A percentile compares a stretch with the other conserved stretches of the same genome.
Conservation (phyloP, 2,329 filamentous ascomycete species). For the Talaromyces sp. region DNA sequence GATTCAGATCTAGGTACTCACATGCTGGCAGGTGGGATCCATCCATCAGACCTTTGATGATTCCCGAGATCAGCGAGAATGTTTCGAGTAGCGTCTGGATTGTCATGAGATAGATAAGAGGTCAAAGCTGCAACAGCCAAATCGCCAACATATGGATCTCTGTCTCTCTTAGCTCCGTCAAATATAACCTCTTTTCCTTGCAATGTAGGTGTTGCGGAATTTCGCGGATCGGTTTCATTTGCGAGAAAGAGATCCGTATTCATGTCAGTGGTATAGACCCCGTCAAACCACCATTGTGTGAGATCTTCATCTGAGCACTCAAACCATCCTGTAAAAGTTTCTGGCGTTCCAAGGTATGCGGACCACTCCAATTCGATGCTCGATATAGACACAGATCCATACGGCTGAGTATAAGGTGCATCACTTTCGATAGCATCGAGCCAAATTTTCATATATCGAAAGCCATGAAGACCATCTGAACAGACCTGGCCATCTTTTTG, state of each 20-base stretch:
- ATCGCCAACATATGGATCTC: slow-evolving; percentile 58
- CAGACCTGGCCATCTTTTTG: slow-evolving; percentile 50
- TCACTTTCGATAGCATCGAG: slow-evolving; percentile 51
- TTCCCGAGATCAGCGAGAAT: slow-evolving; percentile 54
- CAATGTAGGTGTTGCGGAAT: slow-evolving; percentile 48
- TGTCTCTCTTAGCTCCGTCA: slow-evolving; percentile 57
- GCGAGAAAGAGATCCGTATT: slow-evolving; percentile 50
- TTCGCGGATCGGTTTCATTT: slow-evolving; percentile 55
- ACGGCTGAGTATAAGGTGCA: slow-evolving; percentile 48
- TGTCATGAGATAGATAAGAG: slow-evolving; percentile 52
- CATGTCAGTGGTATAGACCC: slow-evolving; percentile 57
- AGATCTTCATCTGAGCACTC: slow-evolving; percentile 55
- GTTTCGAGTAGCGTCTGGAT: slow-evolving; percentile 46
- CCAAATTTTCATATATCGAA: slow-evolving; percentile 55
- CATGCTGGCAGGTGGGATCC: slow-evolving; percentile 59
- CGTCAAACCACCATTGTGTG: slow-evolving; percentile 59
- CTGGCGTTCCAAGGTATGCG: slow-evolving; percentile 51
- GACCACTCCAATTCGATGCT: slow-evolving; percentile 49
- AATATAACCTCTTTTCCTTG: slow-evolving; percentile 52
- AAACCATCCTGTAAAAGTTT: slow-evolving; percentile 56
- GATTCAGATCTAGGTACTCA: not conserved
- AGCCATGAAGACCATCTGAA: slow-evolving; percentile 57
- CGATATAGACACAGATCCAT: slow-evolving; percentile 49
- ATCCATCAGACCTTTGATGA: slow-evolving; percentile 56
- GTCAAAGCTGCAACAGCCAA: slow-evolving; percentile 54